phyloP scores from a whole-genome alignment of 2,329 filamentous ascomycete genomes.

The Penicillium sp. region DNA sequence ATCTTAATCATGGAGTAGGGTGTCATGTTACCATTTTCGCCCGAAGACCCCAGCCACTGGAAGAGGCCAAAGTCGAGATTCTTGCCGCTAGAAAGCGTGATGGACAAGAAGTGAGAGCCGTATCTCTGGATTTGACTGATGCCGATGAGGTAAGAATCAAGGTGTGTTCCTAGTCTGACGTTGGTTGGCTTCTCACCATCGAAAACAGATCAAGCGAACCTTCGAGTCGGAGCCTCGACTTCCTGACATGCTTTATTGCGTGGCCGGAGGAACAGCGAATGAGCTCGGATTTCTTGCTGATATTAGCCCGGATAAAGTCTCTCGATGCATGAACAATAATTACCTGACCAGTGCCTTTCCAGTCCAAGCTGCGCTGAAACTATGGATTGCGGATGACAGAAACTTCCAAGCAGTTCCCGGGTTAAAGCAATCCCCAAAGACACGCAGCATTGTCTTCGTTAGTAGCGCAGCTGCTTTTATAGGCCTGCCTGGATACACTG shows the following conservation, averaged over 20 bases:
- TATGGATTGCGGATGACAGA: slow-evolving; percentile 6
- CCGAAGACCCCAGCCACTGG: background rate
- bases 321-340: slow-evolving; percentile 15
- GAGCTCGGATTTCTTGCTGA: slow-evolving; percentile 25
- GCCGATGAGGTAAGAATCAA: background rate
- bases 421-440: background rate
- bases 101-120: background rate
- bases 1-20: background rate
- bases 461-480: slow-evolving; percentile 1
- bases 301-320: slow-evolving; percentile 14
- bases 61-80: background rate
- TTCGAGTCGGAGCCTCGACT: background rate
- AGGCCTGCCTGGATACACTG: background rate
- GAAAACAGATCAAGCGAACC: background rate
- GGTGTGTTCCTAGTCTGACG: no score
- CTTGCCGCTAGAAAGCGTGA: background rate
- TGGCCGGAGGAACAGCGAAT: slow-evolving; percentile 19
- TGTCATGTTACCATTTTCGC: background rate
- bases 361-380: slow-evolving; percentile 4
- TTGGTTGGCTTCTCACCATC: no score
- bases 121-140: background rate
- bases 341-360: slow-evolving; percentile 5
- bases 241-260: slow-evolving; percentile 9
- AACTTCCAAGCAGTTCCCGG: background rate
- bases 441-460: background rate